These are phyloP conservation scores for Fusarium vanettenii DNA, from an alignment of 2,329 filamentous ascomycete genomes.

Conservation along the genomic window DNA sequence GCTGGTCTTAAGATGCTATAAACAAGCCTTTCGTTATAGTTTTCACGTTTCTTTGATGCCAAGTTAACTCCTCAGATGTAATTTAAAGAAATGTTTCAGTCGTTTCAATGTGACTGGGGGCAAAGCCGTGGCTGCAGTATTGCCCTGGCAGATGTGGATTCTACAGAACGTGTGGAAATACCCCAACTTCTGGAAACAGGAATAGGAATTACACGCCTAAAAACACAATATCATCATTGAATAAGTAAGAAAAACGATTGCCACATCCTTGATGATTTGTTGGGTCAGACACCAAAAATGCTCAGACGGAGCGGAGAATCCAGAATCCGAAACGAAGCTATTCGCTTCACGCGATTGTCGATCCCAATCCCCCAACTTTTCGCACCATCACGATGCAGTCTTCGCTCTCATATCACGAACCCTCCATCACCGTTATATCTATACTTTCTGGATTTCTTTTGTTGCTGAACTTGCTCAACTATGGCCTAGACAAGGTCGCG, in stretches of 20 bases:
- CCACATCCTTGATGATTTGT: background rate
- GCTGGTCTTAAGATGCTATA: rapidly evolving
- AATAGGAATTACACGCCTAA: background rate
- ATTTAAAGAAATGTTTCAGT: background rate
- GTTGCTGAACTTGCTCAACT: conserved; percentile 69
- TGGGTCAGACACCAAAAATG: background rate
- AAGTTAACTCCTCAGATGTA: background rate
- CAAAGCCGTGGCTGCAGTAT: background rate
- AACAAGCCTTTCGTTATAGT: background rate
- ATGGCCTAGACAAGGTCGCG: conserved; percentile 66
- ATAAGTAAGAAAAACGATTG: background rate
- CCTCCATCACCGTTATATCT: conserved; percentile 68
- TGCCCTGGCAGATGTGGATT: background rate
- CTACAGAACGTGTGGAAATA: background rate
- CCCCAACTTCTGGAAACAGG: background rate
- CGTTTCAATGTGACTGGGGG: background rate
- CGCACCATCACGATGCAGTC: conserved; percentile 17
- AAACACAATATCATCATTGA: background rate
- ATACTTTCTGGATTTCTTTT: conserved; percentile 71
- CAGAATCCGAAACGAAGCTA: background rate
- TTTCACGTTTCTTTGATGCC: background rate
- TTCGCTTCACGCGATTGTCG: background rate
- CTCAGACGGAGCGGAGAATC: background rate
- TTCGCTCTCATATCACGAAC: conserved; percentile 70
- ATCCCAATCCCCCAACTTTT: background rate